Conservation (phyloP, 1,284 basidiomycete species). For the Malassezia yamatoensis region DNA sequence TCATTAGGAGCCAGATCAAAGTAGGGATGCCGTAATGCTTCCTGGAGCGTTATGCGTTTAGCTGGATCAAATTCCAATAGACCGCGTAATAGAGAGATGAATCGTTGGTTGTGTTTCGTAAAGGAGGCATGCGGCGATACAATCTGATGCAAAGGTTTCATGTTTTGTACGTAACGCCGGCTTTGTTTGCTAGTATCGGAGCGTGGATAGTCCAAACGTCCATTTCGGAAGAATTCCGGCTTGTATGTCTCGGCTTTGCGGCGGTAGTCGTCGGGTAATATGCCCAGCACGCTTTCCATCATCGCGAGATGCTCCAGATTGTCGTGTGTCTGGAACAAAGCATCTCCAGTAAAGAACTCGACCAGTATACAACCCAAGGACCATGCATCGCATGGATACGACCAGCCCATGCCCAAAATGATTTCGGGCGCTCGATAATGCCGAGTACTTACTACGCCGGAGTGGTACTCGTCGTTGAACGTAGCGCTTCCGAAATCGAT, state of each 20-base stretch:
- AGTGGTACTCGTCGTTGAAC: constrained; percentile 96
- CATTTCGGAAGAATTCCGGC: constrained; percentile 83
- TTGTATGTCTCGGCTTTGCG: constrained; percentile 55
- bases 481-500: constrained; percentile 99
- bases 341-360: constrained; percentile 94
- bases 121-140: constrained; percentile 53
- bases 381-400: constrained; percentile 95
- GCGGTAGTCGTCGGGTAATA: constrained; percentile 74
- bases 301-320: constrained; percentile 98
- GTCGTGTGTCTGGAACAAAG: constrained; percentile 96
- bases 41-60: constrained; percentile 50
- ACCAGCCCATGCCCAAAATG: constrained; percentile 90
- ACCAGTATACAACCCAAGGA: constrained; percentile 97
- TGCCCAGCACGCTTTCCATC: constrained; percentile 99
- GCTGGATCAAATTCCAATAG: constrained; percentile 84
- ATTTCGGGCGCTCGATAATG: constrained; percentile 99
- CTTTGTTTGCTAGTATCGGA: constrained; percentile 74
- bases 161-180: constrained; percentile 82
- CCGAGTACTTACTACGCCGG: constrained; percentile 88
- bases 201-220: constrained; percentile 81
- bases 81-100: constrained; percentile 74
- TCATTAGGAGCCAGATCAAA: constrained; percentile 37
- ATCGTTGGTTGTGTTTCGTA: constrained; percentile 58
- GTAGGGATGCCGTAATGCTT: constrained; percentile 44
- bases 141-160: constrained; percentile 74